Percentiles rank a stretch among this genome's conserved stretches.
Evolutionary conservation across 1,139 yeast species (phyloP).

Genomic region (Saccharomyces hybrid): DNA sequence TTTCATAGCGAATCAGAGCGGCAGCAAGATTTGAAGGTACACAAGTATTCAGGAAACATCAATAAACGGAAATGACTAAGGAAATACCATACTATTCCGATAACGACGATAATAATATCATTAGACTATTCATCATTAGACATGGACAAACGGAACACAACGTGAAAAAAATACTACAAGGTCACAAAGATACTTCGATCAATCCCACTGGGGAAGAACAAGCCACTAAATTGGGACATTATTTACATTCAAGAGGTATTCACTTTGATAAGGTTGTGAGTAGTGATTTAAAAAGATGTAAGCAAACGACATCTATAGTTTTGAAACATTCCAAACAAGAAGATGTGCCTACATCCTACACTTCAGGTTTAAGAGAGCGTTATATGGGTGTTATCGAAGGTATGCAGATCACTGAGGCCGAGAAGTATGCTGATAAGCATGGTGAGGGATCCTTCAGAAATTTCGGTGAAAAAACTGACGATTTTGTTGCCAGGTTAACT

Average conservation of each 20-base stretch:
- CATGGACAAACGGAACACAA: slow-evolving; percentile 81
- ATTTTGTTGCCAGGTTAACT: slow-evolving; percentile 44
- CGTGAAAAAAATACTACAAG: slow-evolving; percentile 58
- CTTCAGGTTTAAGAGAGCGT: slow-evolving; percentile 55
- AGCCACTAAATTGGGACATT: slow-evolving; percentile 43
- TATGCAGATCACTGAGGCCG: slow-evolving; percentile 60
- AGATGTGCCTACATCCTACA: slow-evolving; percentile 19
- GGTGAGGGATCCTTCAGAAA: slow-evolving; percentile 40
- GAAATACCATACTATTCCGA: slow-evolving; percentile 17
- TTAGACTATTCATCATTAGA: slow-evolving; percentile 57
- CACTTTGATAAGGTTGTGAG: slow-evolving; percentile 45
- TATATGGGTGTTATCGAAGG: slow-evolving; percentile 79
- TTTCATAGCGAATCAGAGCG: neutral
- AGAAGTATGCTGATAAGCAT: slow-evolving; percentile 41
- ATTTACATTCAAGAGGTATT: slow-evolving; percentile 15
- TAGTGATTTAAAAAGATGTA: slow-evolving; percentile 58
- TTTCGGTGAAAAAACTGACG: slow-evolving; percentile 47
- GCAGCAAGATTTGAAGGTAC: neutral
- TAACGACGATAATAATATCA: slow-evolving; percentile 32
- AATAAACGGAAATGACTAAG: slow-evolving; percentile 10
- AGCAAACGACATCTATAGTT: slow-evolving; percentile 42
- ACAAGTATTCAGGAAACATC: neutral
- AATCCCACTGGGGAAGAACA: slow-evolving; percentile 53
- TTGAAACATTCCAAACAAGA: slow-evolving; percentile 16
- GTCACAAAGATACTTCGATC: slow-evolving; percentile 54